A percentile compares a stretch with the other conserved stretches of the same genome.
Conservation (phyloP, 225 moss, liverwort and hornwort genomes). For the Rhytidiadelphus loreus region DNA sequence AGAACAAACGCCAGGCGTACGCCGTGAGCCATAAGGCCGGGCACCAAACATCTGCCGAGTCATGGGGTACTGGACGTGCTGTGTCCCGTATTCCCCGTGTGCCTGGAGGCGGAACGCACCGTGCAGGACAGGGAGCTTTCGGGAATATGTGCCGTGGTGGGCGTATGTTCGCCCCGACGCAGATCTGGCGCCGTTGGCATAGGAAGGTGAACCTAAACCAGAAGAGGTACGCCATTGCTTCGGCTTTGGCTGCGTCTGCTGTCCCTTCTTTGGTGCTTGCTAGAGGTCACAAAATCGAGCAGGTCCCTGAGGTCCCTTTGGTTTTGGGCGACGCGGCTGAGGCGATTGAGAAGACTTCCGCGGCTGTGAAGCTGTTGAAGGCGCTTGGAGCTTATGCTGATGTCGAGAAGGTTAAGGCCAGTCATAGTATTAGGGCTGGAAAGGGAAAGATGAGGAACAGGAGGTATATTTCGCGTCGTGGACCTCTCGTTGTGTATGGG, state of each 20-base stretch:
- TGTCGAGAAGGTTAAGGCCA: background rate
- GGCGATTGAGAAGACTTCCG: background rate
- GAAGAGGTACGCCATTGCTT: background rate
- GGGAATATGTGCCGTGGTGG: background rate
- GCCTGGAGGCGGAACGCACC: background rate
- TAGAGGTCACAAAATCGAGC: background rate
- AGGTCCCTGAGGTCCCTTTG: background rate
- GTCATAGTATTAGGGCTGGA: background rate
- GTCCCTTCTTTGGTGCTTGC: background rate
- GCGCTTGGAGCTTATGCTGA: background rate
- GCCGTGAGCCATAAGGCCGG: background rate
- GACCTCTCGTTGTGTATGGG: background rate
- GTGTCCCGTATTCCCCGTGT: background rate
- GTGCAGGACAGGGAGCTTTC: background rate
- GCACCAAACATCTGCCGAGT: background rate
- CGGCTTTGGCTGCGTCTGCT: background rate
- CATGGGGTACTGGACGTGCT: background rate
- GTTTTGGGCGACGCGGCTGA: background rate
- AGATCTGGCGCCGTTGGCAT: background rate
- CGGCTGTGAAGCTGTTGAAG: background rate
- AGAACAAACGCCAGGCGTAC: background rate
- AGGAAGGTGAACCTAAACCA: background rate
- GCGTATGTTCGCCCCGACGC: background rate
- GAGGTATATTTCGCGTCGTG: background rate
- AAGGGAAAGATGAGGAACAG: background rate